These are phyloP conservation scores for Euclidium syriacum DNA, from an alignment of 345 rosid genomes.

Conservation along the genomic window DNA sequence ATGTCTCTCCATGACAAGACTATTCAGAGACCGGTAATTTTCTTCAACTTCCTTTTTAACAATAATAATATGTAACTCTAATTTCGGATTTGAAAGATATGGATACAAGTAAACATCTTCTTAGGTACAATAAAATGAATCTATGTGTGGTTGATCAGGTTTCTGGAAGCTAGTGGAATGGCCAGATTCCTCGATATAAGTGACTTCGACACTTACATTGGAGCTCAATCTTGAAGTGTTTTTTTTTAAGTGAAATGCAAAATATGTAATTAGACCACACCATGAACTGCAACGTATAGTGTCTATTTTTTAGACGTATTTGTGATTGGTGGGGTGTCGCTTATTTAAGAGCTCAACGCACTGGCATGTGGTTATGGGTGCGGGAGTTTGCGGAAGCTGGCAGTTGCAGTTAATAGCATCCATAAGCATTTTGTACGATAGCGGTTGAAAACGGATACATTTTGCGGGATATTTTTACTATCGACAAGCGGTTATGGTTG, in stretches of 20 bases:
- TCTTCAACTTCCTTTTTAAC: not conserved
- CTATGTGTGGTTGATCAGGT: conserved; percentile 44
- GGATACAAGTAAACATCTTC: not conserved
- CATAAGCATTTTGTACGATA: too few relatives aligned
- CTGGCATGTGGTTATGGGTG: too few relatives aligned
- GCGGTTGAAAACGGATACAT: too few relatives aligned
- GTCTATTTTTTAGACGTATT: not conserved
- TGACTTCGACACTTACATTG: conserved; percentile 46
- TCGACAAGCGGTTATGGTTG: too few relatives aligned
- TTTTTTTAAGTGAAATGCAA: not conserved
- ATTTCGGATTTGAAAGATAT: not conserved
- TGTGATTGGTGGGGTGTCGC: too few relatives aligned
- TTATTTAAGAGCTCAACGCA: too few relatives aligned
- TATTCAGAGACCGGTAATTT: conserved; percentile 47
- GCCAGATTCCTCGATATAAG: conserved; percentile 53
- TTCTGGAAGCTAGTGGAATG: conserved; percentile 56
- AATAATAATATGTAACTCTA: not conserved
- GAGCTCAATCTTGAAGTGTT: conserved; percentile 20
- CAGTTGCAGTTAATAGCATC: too few relatives aligned
- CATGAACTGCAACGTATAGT: not conserved
- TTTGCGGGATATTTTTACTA: too few relatives aligned
- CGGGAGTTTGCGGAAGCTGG: too few relatives aligned
- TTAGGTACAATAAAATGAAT: not conserved
- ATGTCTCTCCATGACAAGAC: conserved; percentile 48
- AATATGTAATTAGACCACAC: not conserved